Evolutionary conservation across 768 basidiomycete genomes (phyloP), one percentile per base, ranked within the genome.

Genomic region (Neoboletus subvelutipes): DNA sequence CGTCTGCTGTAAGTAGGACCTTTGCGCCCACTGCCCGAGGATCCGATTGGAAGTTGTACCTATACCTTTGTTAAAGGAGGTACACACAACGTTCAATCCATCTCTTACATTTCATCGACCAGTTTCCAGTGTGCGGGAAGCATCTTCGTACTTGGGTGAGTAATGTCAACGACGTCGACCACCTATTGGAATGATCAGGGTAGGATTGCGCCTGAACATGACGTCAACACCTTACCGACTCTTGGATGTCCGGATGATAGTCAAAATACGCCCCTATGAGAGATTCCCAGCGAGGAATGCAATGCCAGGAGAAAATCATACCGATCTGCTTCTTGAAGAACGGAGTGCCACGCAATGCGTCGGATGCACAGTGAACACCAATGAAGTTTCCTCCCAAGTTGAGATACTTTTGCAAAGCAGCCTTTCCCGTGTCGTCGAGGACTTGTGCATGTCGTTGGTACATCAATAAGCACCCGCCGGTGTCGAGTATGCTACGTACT

Each of bases 31-130:
- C 62, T 0, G 66, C 65, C 50, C 88, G 77, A 31, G 90, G 90
- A 67, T 92, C 86, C 5, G 83, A 84, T 55, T 85, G 77, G 68
- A 88, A 90, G 62, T 87, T 84, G 66, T 90, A 90, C 74, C 83
- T 86, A 54, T 37, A 45, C 45, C 40, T 69, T 13, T 5, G 50
- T 41, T 50, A 10, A 58, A 43, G 17, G 15, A 67, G 28, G 67
- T 29, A 6, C 61, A 7, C 63, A 59, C 13, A 54, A 2, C 13
- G 6, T 29, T 5, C n/a, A 11, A 11, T 13, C 20, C 31, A 22
- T 18, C 15, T 54, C 77, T 69, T 72, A 87, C 84, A 84, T 83
- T 68, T 86, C 85, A 59, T 86, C 85, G 45, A 75, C 66, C 28
- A 85, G 73, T 31, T 64, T 74, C 85, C 85, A 86, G 52, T 66